A percentile compares a stretch with the other conserved stretches of the same genome.
These are phyloP conservation scores for Cercophora sp. DNA, from an alignment of 495 filamentous ascomycete species.

Conservation along the genomic window DNA sequence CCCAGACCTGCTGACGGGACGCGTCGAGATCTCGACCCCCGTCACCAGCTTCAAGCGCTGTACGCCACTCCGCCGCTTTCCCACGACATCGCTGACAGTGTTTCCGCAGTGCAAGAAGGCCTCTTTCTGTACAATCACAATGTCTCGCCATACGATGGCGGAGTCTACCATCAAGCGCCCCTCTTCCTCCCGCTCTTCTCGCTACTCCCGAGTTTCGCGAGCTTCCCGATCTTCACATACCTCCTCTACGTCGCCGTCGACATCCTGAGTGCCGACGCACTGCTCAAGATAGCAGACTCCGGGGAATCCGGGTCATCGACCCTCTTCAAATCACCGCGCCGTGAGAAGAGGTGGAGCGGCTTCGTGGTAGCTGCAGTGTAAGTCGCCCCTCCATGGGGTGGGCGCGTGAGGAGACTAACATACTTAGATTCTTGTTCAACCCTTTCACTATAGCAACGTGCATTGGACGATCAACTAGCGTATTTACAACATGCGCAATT, in stretches of 20 bases:
- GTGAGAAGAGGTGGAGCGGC: slow-evolving; percentile 71
- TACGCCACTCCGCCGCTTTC: slow-evolving; percentile 30
- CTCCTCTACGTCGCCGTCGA: slow-evolving; percentile 81
- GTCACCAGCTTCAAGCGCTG: slow-evolving; percentile 97
- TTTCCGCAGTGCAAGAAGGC: slow-evolving; percentile 80
- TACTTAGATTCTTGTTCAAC: slow-evolving; percentile 78
- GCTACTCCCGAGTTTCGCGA: slow-evolving; percentile 64
- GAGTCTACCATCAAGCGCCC: slow-evolving; percentile 96
- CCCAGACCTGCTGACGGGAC: slow-evolving; percentile 78
- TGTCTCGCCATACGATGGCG: slow-evolving; percentile 95
- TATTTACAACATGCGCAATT: slow-evolving; percentile 86
- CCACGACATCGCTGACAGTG: slow-evolving; percentile 2
- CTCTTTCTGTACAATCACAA: slow-evolving; percentile 93
- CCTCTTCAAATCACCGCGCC: slow-evolving; percentile 72
- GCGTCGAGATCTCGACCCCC: slow-evolving; percentile 94
- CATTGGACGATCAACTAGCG: slow-evolving; percentile 83
- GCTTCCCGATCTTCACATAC: slow-evolving; percentile 66
- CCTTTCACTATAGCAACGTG: slow-evolving; percentile 92
- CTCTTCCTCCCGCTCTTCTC: slow-evolving; percentile 88
- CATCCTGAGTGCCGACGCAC: slow-evolving; percentile 75
- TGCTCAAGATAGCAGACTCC: slow-evolving; percentile 78
- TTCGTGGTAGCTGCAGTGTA: slow-evolving; percentile 77
- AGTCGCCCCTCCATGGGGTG: not conserved
- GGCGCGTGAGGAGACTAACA: slow-evolving; percentile 7
- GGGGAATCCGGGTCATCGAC: slow-evolving; percentile 68